Evolutionary conservation across 2,329 filamentous ascomycete species (phyloP), one percentile per base, ranked within the genome.

Genomic region (Paecilomyces dactylethromorphus): DNA sequence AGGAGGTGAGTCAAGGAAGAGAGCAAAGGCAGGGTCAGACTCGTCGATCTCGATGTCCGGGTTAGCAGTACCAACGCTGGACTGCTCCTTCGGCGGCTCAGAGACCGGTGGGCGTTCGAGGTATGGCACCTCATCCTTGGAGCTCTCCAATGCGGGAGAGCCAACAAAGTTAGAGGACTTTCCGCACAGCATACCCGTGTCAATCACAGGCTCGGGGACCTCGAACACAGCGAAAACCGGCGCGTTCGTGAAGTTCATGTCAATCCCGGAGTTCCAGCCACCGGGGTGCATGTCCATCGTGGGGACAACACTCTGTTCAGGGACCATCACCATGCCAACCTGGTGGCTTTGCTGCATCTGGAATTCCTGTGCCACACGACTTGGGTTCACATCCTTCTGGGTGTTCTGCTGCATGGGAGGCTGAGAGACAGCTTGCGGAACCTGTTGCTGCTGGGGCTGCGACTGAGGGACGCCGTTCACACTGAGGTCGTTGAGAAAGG

Each of bases 261-360:
- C 77, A 39, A 79, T 76, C 2, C 75, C 76, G 5, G 76, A 74
- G 63, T 77, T 78, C 76, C 78, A 80, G 22, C 74, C 72, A 50
- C 66, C 67, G 57, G 67, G 74, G 62, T 68, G 72, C 53, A 92
- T 73, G 67, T 84, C 83, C 66, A 94, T 82, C 76, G 88, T 84
- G 57, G 87, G 85, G 66, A 92, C 87, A 68, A 92, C 81, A 56
- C 78, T 81, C 66, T 89, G 86, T 75, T 96, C 91, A 1, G 91
- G 90, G 53, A 95, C 86, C 83, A 92, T 89, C 59, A 89, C 85
- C 83, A 96, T 89, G 69, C 87, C 87, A 64, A 92, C 77, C 59
- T 84, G 82, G 26, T 78, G 73, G 64, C 75, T 88, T 71, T 90
- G 87, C 63, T 87, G 83, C 66, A 84, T 81, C 56, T 84, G 81